A percentile compares a stretch with the other conserved stretches of the same genome.
Evolutionary conservation across 73 alveolate genomes (phyloP).

Genomic region (Urostyla sp.): DNA sequence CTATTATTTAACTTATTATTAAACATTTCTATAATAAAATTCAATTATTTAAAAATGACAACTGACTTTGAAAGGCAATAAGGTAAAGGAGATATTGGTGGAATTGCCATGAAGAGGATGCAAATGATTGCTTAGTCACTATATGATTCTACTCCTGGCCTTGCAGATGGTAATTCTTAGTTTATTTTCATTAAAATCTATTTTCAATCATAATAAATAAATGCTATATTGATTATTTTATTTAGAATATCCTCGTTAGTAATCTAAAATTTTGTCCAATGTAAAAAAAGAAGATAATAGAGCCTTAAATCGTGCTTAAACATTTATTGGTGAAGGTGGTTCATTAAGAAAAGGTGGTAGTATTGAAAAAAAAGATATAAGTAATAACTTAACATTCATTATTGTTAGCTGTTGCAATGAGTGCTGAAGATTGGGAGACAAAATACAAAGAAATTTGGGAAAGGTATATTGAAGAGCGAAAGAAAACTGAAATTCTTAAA

Average conservation of each 20-base stretch:
- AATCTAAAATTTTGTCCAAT: constrained; percentile 58
- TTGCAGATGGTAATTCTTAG: constrained; percentile 31
- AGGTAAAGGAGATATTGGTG: constrained; percentile 6
- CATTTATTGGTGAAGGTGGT: neutral
- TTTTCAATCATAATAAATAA: neutral
- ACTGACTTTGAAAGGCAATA: constrained; percentile 37
- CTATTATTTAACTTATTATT: neutral
- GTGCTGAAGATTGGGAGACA: constrained; percentile 76
- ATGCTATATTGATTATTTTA: neutral
- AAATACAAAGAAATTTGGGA: constrained; percentile 64
- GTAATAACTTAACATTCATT: neutral
- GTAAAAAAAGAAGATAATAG: constrained; percentile 42
- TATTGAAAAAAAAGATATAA: constrained; percentile 32
- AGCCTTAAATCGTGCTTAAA: constrained; percentile 30
- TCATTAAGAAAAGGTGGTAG: constrained; percentile 23
- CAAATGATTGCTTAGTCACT: constrained; percentile 49
- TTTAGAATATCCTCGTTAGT: constrained; percentile 54
- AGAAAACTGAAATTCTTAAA: constrained; percentile 59
- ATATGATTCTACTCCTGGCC: constrained; percentile 66
- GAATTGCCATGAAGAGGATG: constrained; percentile 44
- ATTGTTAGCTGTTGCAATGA: constrained; percentile 58
- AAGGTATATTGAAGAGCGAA: constrained; percentile 52
- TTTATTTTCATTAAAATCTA: neutral
- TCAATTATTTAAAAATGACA: constrained; percentile 18
- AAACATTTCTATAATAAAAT: neutral